phyloP scores from a whole-genome alignment of 2,329 filamentous ascomycete genomes.

The Penicillium sp. region DNA sequence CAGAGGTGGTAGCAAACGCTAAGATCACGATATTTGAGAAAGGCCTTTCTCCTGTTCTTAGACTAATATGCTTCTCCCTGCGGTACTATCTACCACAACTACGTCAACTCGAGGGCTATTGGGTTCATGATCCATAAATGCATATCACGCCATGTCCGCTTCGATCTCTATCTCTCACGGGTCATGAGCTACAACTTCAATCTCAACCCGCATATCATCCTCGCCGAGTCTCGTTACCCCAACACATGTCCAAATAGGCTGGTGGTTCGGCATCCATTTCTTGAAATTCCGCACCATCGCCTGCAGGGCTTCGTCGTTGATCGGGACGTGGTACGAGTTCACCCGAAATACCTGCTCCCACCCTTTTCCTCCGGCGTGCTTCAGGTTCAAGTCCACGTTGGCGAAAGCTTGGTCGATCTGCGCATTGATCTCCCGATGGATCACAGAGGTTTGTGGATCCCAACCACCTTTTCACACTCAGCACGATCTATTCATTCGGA shows the following conservation, averaged over 20 bases:
- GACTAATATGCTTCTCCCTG: neutral
- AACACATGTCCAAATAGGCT: conserved; percentile 55
- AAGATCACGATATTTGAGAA: neutral
- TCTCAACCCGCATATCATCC: conserved; percentile 56
- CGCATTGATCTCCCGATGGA: conserved; percentile 39
- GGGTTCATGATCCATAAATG: neutral
- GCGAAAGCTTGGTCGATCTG: conserved; percentile 55
- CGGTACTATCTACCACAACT: neutral
- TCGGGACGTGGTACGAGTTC: conserved; percentile 46
- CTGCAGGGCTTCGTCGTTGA: conserved; percentile 39
- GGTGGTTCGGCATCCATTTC: conserved; percentile 53
- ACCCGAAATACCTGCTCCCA: conserved; percentile 51
- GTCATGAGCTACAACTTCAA: conserved; percentile 55
- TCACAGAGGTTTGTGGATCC: conserved; percentile 23
- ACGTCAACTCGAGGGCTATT: neutral
- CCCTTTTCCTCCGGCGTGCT: conserved; percentile 52
- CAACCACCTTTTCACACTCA: conserved; percentile 33
- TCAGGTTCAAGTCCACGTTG: conserved; percentile 55
- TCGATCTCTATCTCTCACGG: neutral
- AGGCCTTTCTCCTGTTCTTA: neutral
- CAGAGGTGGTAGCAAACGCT: conserved; percentile 14
- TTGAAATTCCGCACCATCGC: conserved; percentile 49
- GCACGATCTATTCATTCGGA: neutral
- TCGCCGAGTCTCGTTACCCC: conserved; percentile 50
- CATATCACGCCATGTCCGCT: neutral